Conservation (phyloP, 2,329 filamentous ascomycete genomes). For the Alternaria incomplexa region DNA sequence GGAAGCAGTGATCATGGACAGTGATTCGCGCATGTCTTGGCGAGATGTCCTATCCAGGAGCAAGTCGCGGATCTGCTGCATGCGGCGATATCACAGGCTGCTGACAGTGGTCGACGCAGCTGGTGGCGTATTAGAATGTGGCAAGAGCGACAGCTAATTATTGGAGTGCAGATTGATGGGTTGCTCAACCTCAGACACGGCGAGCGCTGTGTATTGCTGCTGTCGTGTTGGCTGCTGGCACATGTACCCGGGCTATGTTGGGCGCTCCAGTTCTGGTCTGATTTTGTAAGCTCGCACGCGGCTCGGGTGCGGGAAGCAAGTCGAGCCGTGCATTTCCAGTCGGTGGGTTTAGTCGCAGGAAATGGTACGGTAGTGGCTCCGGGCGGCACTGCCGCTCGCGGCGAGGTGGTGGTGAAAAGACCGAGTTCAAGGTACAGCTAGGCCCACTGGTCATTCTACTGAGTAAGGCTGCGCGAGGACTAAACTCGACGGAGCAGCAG, state of each 20-base stretch:
- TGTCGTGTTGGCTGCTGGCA: conserved; percentile 27
- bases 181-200: conserved; percentile 17
- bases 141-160: conserved; percentile 19
- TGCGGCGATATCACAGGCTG: not conserved
- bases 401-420: not conserved
- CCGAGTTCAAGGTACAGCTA: not conserved
- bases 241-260: conserved; percentile 8
- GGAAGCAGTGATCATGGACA: conserved; percentile 6
- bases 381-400: conserved; percentile 19
- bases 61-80: conserved; percentile 2
- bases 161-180: conserved; percentile 25
- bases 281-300: conserved; percentile 15
- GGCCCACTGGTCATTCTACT: not conserved
- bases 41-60: conserved; percentile 20
- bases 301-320: conserved; percentile 24
- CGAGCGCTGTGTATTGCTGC: conserved; percentile 16
- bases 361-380: conserved; percentile 3
- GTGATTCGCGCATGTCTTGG: conserved; percentile 21
- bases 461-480: not conserved
- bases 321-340: conserved; percentile 18
- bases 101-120: conserved; percentile 1
- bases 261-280: conserved; percentile 11
- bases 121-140: conserved; percentile 10
- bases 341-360: not conserved
- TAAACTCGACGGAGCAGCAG: not conserved